Base-by-base conservation (phyloP, 2,329 filamentous ascomycete genomes). In the Colletotrichum acutatum region DNA sequence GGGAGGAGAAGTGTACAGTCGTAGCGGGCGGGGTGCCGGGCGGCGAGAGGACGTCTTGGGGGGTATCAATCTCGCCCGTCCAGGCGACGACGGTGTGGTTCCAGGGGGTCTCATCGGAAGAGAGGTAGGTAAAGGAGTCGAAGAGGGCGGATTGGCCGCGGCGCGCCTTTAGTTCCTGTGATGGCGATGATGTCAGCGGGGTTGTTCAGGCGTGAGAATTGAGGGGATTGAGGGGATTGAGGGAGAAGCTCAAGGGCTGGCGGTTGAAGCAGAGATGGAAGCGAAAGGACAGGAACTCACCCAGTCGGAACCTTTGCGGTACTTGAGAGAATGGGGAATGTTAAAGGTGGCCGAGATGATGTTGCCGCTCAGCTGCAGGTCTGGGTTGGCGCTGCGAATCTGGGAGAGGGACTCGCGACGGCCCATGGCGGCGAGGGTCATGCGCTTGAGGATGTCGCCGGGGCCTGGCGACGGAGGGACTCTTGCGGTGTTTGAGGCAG, bases 21-120 rank as follows among this genome's bases (percentile, higher is more conserved):
- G 86, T 85, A 74, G 85, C 83, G 2, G 85, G 84, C 32, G 88
- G 86, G 0, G 86, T 87, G 66, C 83, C 82, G 22, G 86, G 85
- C 2, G 87, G 84, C 5, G 86, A 85, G 14, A 84, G 75, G 24
- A 82, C 79, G 57, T 89, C 86, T 53, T 79, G 74, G 3, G 86
- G 83, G 4, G 82, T 84, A 70, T 92, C 90, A 72, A 96, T 93
- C 82, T 98, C 96, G 71, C 96, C 96, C 3, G 96, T 98, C 96
- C 96, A 98, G 58, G 95, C 95, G 66, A 98, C 94, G 6, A 98
- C 89, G 0, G 92, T 97, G 84, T 98, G 96, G 78, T 95, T 94
- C 95, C 95, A 98, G 24, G 93, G 91, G 2, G 93, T 92, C 56
- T 93, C 89, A 68, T 93, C 88, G n/a, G 95, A 97, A 4, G 95